phyloP scores from a whole-genome alignment of 345 rosid genomes.

The Citropsis articulata region DNA sequence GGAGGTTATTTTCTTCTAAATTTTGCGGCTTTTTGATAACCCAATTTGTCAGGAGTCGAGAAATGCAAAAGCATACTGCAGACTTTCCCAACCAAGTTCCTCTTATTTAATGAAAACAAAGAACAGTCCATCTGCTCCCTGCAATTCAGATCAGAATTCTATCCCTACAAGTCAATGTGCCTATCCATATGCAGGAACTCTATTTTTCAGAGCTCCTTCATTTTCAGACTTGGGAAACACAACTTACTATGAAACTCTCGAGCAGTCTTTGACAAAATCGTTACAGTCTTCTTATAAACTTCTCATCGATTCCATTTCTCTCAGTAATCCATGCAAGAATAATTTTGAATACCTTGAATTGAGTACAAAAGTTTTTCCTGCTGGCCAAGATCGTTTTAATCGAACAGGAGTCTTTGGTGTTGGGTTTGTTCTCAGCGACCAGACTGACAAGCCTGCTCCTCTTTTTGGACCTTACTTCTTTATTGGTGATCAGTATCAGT shows the following conservation, averaged over 20 bases:
- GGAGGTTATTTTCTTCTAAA: too few species aligned
- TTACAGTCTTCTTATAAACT: slow-evolving; percentile 29
- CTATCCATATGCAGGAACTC: slow-evolving; percentile 56
- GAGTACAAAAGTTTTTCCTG: slow-evolving; percentile 54
- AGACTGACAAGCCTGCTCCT: slow-evolving; percentile 15
- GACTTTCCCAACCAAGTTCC: slow-evolving; percentile 10
- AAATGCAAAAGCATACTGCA: slow-evolving; percentile 37
- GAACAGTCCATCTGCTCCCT: slow-evolving; percentile 37
- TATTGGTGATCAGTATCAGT: slow-evolving; percentile 25
- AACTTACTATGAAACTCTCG: slow-evolving; percentile 34
- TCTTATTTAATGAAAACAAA: slow-evolving; percentile 38
- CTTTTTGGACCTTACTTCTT: slow-evolving; percentile 65
- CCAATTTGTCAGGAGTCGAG: too few species aligned
- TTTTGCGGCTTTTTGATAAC: too few species aligned
- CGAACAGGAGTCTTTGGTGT: slow-evolving; percentile 35
- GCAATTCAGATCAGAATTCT: slow-evolving; percentile 35
- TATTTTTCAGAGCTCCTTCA: slow-evolving; percentile 58
- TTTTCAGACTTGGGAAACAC: slow-evolving; percentile 56
- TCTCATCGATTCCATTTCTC: slow-evolving; percentile 58
- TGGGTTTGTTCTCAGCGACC: slow-evolving; percentile 52
- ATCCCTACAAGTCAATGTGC: slow-evolving; percentile 66
- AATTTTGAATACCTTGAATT: slow-evolving; percentile 38
- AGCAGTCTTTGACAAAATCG: slow-evolving; percentile 17
- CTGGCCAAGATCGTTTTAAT: slow-evolving; percentile 43
- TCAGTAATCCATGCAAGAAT: slow-evolving; percentile 60